Evolutionary conservation across 306 rosid species (phyloP), one percentile per base, ranked within the genome.

Genomic region (Lathyrus aphaca): DNA sequence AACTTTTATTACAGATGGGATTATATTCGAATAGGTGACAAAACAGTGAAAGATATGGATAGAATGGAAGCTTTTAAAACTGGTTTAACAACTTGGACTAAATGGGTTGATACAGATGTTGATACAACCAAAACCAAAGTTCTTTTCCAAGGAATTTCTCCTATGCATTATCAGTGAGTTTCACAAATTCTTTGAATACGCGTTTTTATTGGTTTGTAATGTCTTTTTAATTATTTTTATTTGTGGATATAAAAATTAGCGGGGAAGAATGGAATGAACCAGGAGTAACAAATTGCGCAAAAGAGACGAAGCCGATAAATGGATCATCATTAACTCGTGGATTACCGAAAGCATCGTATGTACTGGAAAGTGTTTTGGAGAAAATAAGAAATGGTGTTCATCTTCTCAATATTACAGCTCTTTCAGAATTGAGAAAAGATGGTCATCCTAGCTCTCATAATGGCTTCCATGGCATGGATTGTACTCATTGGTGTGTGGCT

Each of bases 401-500:
- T 1, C 29, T 87, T 60, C 81, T 90, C 0, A 49, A 90, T 82
- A 87, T 90, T 7, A 90, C 96, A 61, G 79, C 81, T 17, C 79
- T 90, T 9, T 83, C 96, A 16, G 85, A 85, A 17, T 79, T 90
- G 7, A 87, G 96, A 80, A 90, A 90, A 81, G 94, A 87, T 81
- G 94, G 77, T 32, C 96, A 90, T 78, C 87, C 89, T 6, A 74
- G 86, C 62, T 37, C 75, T 58, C 79, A 80, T 61, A 90, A 84
- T 74, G 83, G 18, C 12, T 79, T 83, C 61, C 79, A 4, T 42
- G 84, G 80, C 77, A 85, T 87, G 94, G 96, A 87, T 10, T 90
- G 91, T 63, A 84, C 89, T 5, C 94, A 87, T 77, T 90, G 96
- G 96, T 90, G 96, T 64, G 71, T 90, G 10, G 88, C 91, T 17